Evolutionary conservation across 2,329 filamentous ascomycete genomes (phyloP).

Genomic region (Alternaria rosae): DNA sequence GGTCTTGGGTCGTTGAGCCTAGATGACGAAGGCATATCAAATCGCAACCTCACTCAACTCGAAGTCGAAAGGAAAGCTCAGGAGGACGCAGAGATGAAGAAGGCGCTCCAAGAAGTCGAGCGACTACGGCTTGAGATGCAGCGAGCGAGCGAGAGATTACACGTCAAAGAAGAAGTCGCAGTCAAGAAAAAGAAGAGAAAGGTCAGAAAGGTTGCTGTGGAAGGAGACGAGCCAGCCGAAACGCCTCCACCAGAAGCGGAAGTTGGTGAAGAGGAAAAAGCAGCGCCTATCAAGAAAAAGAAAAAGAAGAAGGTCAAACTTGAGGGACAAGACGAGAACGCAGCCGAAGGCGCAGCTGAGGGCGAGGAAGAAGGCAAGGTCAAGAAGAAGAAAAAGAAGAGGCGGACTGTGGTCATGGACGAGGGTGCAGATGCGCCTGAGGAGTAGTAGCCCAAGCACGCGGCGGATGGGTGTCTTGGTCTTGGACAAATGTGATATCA

Average conservation of each 20-base stretch:
- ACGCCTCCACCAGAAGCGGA: conserved; percentile 35
- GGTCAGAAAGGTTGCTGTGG: conserved; percentile 53
- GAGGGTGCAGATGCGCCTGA: conserved; percentile 21
- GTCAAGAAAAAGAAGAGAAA: conserved; percentile 68
- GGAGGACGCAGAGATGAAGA: conserved; percentile 88
- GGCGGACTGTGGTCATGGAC: conserved; percentile 46
- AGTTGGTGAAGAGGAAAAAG: conserved; percentile 18
- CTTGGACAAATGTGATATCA: background rate
- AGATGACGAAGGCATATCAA: conserved; percentile 50
- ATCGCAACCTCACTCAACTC: conserved; percentile 47
- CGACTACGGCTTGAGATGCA: conserved; percentile 88
- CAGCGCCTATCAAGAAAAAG: conserved; percentile 43
- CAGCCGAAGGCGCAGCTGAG: conserved; percentile 22
- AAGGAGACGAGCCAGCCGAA: conserved; percentile 64
- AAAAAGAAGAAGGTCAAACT: conserved; percentile 54
- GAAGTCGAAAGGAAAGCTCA: conserved; percentile 72
- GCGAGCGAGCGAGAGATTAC: conserved; percentile 76
- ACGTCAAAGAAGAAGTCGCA: conserved; percentile 71
- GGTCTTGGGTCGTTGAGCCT: conserved; percentile 77
- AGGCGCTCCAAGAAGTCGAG: conserved; percentile 89
- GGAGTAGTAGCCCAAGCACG: conserved; percentile 12
- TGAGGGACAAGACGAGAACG: conserved; percentile 24
- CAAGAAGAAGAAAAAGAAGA: conserved; percentile 54
- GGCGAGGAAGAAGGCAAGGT: conserved; percentile 45
- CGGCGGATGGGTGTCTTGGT: background rate